phyloP scores from a whole-genome alignment of 2,329 filamentous ascomycete species.

The Trichoderma arundinaceum region DNA sequence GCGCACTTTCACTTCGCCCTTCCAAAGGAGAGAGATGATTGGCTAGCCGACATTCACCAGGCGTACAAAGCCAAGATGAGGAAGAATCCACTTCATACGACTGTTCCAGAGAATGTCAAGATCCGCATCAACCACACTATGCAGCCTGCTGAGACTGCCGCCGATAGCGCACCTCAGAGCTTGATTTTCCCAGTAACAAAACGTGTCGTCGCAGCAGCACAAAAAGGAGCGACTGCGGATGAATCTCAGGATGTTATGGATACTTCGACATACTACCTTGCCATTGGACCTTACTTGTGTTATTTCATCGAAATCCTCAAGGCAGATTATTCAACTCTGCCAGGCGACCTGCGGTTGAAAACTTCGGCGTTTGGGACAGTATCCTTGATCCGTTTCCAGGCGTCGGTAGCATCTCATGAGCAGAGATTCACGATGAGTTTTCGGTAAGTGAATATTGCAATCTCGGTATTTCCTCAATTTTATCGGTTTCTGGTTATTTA shows the following conservation, averaged over 20 bases:
- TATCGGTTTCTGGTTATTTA: no score
- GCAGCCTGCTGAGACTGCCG: conserved; percentile 48
- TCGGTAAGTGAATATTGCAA: conserved; percentile 47
- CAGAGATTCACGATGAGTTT: conserved; percentile 63
- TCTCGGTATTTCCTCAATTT: not conserved
- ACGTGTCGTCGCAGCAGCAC: conserved; percentile 49
- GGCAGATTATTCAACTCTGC: conserved; percentile 49
- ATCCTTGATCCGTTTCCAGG: conserved; percentile 57
- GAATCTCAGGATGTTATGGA: conserved; percentile 56
- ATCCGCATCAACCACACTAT: conserved; percentile 54
- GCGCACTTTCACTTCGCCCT: conserved; percentile 57
- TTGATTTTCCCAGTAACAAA: conserved; percentile 60
- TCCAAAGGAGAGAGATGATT: conserved; percentile 56
- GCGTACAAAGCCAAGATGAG: conserved; percentile 49
- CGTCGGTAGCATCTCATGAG: conserved; percentile 57
- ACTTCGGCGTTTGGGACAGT: conserved; percentile 59
- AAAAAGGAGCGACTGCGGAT: conserved; percentile 50
- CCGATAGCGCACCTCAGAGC: conserved; percentile 40
- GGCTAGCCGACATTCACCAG: conserved; percentile 54
- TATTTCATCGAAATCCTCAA: conserved; percentile 58
- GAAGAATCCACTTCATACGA: conserved; percentile 44
- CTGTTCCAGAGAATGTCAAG: conserved; percentile 55
- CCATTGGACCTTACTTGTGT: conserved; percentile 59
- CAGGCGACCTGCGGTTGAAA: conserved; percentile 56
- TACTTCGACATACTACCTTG: conserved; percentile 59